A percentile compares a stretch with the other conserved stretches of the same genome.
Evolutionary conservation across 1,139 yeast genomes (phyloP).

Genomic region (Suhomyces maxii): DNA sequence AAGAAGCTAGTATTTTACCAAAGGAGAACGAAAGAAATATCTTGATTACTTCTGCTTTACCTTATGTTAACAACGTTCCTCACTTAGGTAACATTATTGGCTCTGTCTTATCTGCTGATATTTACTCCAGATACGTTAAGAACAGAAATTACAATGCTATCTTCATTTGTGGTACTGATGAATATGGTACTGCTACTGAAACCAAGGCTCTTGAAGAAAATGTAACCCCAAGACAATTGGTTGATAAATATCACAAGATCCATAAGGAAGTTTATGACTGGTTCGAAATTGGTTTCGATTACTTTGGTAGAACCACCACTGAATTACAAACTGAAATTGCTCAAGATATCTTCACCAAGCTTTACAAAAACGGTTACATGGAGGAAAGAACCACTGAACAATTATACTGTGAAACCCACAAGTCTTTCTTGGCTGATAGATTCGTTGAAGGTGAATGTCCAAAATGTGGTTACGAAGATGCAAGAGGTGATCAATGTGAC

Average conservation of each 20-base stretch:
- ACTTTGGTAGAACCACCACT: conserved; percentile 96
- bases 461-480: conserved; percentile 90
- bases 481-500: conserved; percentile 99
- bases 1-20: conserved; percentile 48
- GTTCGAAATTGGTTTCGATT: conserved; percentile 93
- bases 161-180: conserved; percentile 95
- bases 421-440: conserved; percentile 92
- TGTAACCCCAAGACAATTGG: conserved; percentile 80
- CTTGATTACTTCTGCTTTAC: conserved; percentile 91
- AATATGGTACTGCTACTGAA: conserved; percentile 98
- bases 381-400: conserved; percentile 90
- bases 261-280: conserved; percentile 92
- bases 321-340: conserved; percentile 90
- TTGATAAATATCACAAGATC: conserved; percentile 84
- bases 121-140: conserved; percentile 86
- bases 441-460: conserved; percentile 98
- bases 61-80: conserved; percentile 97
- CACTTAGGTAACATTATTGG: conserved; percentile 97
- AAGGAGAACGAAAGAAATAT: conserved; percentile 72
- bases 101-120: conserved; percentile 91
- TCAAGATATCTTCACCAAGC: conserved; percentile 81
- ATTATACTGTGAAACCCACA: conserved; percentile 85
- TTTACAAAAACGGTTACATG: conserved; percentile 70
- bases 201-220: conserved; percentile 96
- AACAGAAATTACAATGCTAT: conserved; percentile 85